These are phyloP conservation scores for Jamesozyma spencerorum DNA, from an alignment of 805 yeast genomes.

Conservation along the genomic window DNA sequence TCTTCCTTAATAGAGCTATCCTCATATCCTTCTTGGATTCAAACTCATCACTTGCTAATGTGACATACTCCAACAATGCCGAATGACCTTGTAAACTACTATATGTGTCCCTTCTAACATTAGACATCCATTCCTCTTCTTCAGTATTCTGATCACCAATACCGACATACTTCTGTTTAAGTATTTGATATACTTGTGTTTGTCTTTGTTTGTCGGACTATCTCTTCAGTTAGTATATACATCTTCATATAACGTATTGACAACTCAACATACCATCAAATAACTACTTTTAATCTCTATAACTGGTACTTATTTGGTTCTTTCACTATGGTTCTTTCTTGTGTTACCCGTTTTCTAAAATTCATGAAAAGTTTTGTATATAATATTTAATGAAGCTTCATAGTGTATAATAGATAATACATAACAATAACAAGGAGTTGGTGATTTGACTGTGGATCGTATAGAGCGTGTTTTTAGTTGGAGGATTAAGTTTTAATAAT, in stretches of 20 bases:
- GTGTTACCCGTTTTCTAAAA: background rate
- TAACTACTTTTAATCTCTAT: too few species aligned
- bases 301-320: too few species aligned
- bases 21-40: constrained; percentile 19
- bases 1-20: constrained; percentile 21
- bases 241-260: background rate
- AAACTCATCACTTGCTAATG: constrained; percentile 14
- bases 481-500: too few species aligned
- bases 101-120: constrained; percentile 31
- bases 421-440: too few species aligned
- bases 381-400: too few species aligned
- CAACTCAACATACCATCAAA: constrained; percentile 1
- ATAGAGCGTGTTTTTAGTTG: too few species aligned
- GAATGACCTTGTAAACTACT: constrained; percentile 24
- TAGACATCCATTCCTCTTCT: constrained; percentile 57
- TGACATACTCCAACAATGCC: constrained; percentile 23
- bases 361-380: background rate
- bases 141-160: constrained; percentile 69
- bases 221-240: background rate
- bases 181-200: constrained; percentile 44
- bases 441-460: too few species aligned
- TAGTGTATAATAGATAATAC: too few species aligned
- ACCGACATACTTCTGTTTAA: constrained; percentile 59
- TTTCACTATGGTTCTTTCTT: background rate
- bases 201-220: constrained; percentile 62